Conservation (phyloP, 83 land plant genomes). For the Diphasiastrum complanatum region DNA sequence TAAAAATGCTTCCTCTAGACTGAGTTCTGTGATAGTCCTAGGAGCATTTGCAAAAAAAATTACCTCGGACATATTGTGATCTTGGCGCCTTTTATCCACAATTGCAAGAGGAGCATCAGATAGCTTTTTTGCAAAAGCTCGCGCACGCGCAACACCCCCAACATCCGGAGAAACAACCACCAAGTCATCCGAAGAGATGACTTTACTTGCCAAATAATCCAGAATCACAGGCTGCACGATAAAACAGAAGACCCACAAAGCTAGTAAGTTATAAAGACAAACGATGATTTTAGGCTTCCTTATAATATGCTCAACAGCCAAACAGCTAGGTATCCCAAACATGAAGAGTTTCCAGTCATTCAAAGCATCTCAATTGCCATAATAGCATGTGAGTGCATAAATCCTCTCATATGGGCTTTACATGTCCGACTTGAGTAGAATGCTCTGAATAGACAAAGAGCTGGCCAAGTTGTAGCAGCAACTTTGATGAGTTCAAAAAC, state of each 20-base stretch:
- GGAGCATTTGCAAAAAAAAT: neutral
- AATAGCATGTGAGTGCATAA: too few species aligned
- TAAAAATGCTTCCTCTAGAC: neutral
- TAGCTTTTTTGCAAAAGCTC: conserved; percentile 89
- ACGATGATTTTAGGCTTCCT: neutral
- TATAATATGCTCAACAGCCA: too few species aligned
- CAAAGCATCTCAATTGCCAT: too few species aligned
- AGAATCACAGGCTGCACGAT: conserved; percentile 71
- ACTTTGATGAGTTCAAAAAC: too few species aligned
- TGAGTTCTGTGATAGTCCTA: neutral
- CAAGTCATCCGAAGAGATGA: conserved; percentile 65
- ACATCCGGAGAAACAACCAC: conserved; percentile 98
- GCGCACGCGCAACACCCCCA: conserved; percentile 93
- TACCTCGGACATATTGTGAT: conserved; percentile 89
- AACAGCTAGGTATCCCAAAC: too few species aligned
- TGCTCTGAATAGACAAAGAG: neutral
- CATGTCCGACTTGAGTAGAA: too few species aligned
- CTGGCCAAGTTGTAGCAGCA: neutral
- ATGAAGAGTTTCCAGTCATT: too few species aligned
- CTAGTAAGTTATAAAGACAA: neutral
- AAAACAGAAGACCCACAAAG: neutral
- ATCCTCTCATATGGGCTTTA: too few species aligned
- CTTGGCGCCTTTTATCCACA: conserved; percentile 87
- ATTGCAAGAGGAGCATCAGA: conserved; percentile 96
- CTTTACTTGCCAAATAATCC: conserved; percentile 93